phyloP scores from a whole-genome alignment of 495 filamentous ascomycete species.

The Hypoxylon cercidicola region DNA sequence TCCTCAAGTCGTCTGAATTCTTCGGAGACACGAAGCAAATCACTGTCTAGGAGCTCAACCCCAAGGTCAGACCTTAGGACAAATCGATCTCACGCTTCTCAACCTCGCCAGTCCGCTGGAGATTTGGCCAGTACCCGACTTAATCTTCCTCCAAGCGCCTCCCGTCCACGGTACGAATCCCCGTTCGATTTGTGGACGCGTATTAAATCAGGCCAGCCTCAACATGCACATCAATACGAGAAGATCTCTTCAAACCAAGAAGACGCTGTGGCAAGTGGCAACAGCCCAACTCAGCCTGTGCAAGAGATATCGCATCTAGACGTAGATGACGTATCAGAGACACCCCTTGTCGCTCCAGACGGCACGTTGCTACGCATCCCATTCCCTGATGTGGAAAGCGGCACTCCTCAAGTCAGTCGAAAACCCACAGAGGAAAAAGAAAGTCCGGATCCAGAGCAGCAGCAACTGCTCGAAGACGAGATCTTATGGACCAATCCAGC shows the following conservation, averaged over 20 bases:
- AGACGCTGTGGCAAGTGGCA: neutral
- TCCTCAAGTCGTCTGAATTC: conserved; percentile 5
- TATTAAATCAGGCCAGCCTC: conserved; percentile 68
- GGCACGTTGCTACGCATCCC: conserved; percentile 51
- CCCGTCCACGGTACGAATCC: conserved; percentile 41
- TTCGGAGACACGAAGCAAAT: conserved; percentile 1
- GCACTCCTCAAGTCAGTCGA: neutral
- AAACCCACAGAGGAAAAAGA: neutral
- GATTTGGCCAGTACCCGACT: conserved; percentile 47
- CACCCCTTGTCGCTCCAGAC: conserved; percentile 43
- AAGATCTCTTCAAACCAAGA: conserved; percentile 11
- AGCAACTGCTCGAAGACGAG: conserved; percentile 33
- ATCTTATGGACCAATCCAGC: conserved; percentile 75
- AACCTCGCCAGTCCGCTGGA: conserved; percentile 12
- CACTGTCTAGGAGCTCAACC: conserved; percentile 20
- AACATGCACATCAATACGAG: conserved; percentile 28
- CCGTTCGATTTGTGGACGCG: conserved; percentile 73
- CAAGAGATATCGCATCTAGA: neutral
- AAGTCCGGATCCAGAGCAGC: neutral
- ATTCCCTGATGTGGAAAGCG: conserved; percentile 47
- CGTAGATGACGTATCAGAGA: conserved; percentile 37
- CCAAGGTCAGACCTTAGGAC: conserved; percentile 8
- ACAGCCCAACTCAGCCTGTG: neutral
- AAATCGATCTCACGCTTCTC: neutral
- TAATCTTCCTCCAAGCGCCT: conserved; percentile 34